These are phyloP conservation scores for Hapsidospora chrysogenum DNA, from an alignment of 495 filamentous ascomycete species.

Conservation along the genomic window DNA sequence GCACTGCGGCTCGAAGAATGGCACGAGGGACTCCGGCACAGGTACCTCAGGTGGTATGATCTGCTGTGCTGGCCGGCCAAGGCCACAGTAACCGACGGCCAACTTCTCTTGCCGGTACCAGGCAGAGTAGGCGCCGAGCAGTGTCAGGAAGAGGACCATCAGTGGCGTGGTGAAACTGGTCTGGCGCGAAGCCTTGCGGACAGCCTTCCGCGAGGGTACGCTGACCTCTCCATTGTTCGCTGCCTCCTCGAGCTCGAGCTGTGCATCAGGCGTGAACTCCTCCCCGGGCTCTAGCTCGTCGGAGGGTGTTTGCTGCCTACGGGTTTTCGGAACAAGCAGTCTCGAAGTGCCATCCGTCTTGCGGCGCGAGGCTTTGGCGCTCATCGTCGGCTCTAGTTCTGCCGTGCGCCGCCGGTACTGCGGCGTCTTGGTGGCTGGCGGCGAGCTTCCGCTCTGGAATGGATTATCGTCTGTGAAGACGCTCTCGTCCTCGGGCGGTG, in stretches of 20 bases:
- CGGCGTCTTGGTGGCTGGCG: constrained; percentile 20
- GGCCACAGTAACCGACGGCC: constrained; percentile 84
- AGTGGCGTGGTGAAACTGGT: constrained; percentile 32
- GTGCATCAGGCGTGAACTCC: constrained; percentile 87
- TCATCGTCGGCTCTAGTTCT: constrained; percentile 10
- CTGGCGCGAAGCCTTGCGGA: constrained; percentile 9
- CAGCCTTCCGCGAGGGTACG: constrained; percentile 9
- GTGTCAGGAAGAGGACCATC: constrained; percentile 45
- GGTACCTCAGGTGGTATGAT: constrained; percentile 22
- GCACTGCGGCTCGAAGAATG: constrained; percentile 60
- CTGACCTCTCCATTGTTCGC: constrained; percentile 19
- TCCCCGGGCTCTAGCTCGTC: constrained; percentile 42
- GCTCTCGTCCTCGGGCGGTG: constrained; percentile 30
- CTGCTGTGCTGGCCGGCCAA: constrained; percentile 43
- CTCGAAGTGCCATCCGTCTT: constrained; percentile 15
- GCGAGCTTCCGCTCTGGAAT: constrained; percentile 67
- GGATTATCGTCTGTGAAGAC: constrained; percentile 83
- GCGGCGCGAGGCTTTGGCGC: constrained; percentile 14
- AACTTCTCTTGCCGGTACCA: constrained; percentile 93
- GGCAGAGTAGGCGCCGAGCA: constrained; percentile 53
- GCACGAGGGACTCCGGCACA: constrained; percentile 48
- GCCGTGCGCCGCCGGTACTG: constrained; percentile 19
- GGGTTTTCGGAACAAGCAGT: not conserved
- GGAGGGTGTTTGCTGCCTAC: not conserved
- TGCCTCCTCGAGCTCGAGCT: constrained; percentile 54